Evolutionary conservation across 129 eudicot species (phyloP), one percentile per base, ranked within the genome.

Genomic region (Escallonia rubra): DNA sequence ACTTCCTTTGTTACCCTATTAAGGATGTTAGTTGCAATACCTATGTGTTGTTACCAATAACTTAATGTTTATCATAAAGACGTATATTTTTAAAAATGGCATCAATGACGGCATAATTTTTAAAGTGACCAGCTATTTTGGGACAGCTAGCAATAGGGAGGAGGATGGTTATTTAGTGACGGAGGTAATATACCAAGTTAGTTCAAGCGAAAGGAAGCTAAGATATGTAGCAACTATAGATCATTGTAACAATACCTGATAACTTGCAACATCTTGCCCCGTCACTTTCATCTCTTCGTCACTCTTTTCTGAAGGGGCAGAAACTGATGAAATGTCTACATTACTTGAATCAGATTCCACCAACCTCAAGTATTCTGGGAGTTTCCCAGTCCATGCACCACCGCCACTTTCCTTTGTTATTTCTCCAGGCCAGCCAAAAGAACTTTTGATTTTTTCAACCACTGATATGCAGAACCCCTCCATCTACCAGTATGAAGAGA

Each of bases 341-440:
- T 46, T 58, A 10, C 41, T 70, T 46, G 58, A 78, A 64, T 80
- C 81, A 46, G 65, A 66, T 61, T 72, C 82, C 67, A 71, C 76
- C 56, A 69, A 10, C 79, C 68, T 87, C 71, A 82, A 51, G 74
- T 65, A 82, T 46, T 59, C 72, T 23, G 96, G 98, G 49, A 92
- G 83, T 72, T 81, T 78, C 2, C 98, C 98, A 41, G 81, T 78
- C 65, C 91, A 93, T 38, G 91, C 95, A 80, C 87, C 87, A 57
- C 72, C 76, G 45, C 83, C 76, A 45, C 80, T 61, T 65, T 79
- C 84, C 62, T 40, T 76, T 57, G 67, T 75, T 71, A 84, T 76
- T 59, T 89, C 92, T 60, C 86, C 98, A 70, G 74, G 80, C 98
- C 95, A 93, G 44, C 86, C 86, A 60, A 72, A 84, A 68, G 74